Percentiles rank a stretch among this genome's conserved stretches.
phyloP scores from a whole-genome alignment of 176 grass and related monocot species.

The Miscanthus lutarioriparius region DNA sequence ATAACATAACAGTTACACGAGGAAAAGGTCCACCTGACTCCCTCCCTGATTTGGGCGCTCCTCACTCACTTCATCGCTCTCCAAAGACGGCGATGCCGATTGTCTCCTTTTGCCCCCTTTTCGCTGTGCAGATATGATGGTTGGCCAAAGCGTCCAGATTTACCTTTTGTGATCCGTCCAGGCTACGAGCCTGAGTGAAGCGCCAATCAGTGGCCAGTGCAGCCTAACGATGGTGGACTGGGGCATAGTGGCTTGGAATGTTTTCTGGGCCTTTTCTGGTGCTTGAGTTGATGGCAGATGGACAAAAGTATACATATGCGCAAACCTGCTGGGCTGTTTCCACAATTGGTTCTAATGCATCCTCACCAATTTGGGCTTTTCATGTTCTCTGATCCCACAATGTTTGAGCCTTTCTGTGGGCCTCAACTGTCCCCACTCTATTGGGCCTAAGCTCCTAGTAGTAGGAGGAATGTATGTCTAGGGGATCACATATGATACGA shows the following conservation, averaged over 20 bases:
- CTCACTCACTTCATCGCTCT: not conserved
- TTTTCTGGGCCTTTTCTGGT: conserved; percentile 8
- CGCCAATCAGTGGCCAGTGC: not conserved
- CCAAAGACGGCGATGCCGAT: conserved; percentile 15
- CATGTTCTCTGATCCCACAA: not conserved
- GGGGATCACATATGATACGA: too few species aligned
- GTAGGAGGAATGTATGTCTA: too few species aligned
- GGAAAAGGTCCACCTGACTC: conserved; percentile 18
- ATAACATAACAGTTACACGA: not conserved
- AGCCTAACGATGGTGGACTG: not conserved
- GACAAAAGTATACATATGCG: not conserved
- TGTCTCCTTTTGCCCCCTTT: conserved; percentile 14
- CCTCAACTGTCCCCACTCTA: not conserved
- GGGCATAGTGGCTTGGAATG: not conserved
- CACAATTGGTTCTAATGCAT: not conserved
- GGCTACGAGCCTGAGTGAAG: not conserved
- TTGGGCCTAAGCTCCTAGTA: not conserved
- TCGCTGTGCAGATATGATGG: conserved; percentile 40
- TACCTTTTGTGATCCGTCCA: conserved; percentile 21
- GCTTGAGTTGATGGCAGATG: not conserved
- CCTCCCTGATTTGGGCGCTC: not conserved
- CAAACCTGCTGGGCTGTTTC: not conserved
- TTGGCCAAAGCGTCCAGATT: conserved; percentile 31
- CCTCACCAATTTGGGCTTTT: not conserved
- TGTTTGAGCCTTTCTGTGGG: not conserved